Conservation (phyloP, 2,329 filamentous ascomycete species). For the Neodidymelliopsis sp. region DNA sequence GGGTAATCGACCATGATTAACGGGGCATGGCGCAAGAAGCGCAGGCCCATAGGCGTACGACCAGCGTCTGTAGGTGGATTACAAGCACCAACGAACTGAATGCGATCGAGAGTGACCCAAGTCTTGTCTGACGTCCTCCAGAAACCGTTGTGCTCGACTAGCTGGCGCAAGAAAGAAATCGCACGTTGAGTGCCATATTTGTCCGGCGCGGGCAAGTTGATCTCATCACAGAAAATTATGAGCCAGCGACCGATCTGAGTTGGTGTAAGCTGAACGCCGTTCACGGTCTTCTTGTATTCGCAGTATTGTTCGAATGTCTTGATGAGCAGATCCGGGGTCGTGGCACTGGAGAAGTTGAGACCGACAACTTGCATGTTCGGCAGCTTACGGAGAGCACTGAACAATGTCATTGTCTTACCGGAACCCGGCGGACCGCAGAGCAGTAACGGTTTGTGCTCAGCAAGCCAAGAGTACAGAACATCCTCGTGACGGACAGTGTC, state of each 20-base stretch:
- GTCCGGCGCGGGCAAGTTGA: conserved; percentile 97
- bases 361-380: conserved; percentile 99
- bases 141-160: conserved; percentile 99
- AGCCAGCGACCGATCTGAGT: conserved; percentile 98
- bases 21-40: conserved; percentile 96
- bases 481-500: conserved; percentile 98
- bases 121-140: conserved; percentile 97
- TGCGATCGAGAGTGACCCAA: conserved; percentile 96
- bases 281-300: conserved; percentile 98
- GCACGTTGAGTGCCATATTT: conserved; percentile 97
- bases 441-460: conserved; percentile 95
- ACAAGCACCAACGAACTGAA: conserved; percentile 98
- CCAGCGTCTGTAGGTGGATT: conserved; percentile 98
- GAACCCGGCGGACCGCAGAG: conserved; percentile 97
- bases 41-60: conserved; percentile 88
- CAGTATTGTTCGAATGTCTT: conserved; percentile 99
- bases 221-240: conserved; percentile 98
- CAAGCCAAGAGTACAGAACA: conserved; percentile 99
- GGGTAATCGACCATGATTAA: conserved; percentile 99
- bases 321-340: conserved; percentile 94
- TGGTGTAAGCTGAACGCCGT: conserved; percentile 92
- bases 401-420: conserved; percentile 99
- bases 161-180: conserved; percentile 94
- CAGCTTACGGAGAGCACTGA: conserved; percentile 94
- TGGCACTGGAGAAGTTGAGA: conserved; percentile 98